These are phyloP conservation scores for Pterocarpus santalinus DNA, from an alignment of 306 rosid genomes.

Conservation along the genomic window DNA sequence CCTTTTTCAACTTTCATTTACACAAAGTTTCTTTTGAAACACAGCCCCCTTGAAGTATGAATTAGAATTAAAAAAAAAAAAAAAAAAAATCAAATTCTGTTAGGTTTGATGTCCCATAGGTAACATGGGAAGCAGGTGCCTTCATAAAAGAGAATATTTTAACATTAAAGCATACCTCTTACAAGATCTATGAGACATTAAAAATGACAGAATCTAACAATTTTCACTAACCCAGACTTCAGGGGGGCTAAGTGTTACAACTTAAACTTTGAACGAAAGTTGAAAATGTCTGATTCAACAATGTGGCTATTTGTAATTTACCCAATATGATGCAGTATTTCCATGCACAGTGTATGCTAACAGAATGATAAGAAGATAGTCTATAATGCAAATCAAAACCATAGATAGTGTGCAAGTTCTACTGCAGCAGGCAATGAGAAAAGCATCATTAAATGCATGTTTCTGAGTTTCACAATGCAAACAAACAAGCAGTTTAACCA, in stretches of 20 bases:
- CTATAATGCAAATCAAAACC: constrained; percentile 24
- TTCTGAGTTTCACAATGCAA: not conserved
- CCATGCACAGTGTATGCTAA: no score
- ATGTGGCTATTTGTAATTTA: not conserved
- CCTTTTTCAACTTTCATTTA: not conserved
- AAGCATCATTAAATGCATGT: constrained; percentile 11
- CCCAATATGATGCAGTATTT: not conserved
- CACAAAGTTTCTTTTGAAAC: not conserved
- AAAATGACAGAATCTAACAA: not conserved
- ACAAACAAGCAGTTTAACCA: constrained; percentile 30
- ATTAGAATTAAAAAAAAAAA: not conserved
- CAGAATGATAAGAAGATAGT: not conserved
- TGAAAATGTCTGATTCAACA: not conserved
- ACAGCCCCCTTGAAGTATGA: not conserved
- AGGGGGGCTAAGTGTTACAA: not conserved
- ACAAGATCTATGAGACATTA: not conserved
- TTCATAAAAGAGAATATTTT: not conserved
- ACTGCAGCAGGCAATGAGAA: not conserved
- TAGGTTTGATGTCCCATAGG: not conserved
- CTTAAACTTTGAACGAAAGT: not conserved
- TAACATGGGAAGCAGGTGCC: not conserved
- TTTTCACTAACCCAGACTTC: not conserved
- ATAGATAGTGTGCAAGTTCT: constrained; percentile 4
- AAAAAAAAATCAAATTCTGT: not conserved
- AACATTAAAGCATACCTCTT: not conserved